Percentiles rank a stretch among this genome's conserved stretches.
Conservation (phyloP, 2,329 filamentous ascomycete species). For the Aulographum hederae region DNA sequence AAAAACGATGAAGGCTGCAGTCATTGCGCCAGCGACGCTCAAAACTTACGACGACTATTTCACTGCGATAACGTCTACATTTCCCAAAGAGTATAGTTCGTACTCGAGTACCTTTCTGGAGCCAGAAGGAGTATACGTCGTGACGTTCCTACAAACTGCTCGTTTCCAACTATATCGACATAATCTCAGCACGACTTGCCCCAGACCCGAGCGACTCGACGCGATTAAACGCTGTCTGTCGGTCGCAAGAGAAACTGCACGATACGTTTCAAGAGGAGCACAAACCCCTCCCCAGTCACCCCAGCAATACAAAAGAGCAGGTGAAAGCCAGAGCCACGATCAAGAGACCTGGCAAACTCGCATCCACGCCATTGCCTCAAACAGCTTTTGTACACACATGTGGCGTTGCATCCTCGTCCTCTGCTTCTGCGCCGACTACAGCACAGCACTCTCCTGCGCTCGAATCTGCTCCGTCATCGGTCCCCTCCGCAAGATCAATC, state of each 20-base stretch:
- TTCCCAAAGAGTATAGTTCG: constrained; percentile 57
- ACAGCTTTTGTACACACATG: constrained; percentile 63
- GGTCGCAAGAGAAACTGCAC: constrained; percentile 61
- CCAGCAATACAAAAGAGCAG: no score
- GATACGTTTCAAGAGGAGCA: constrained; percentile 51
- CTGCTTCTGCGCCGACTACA: constrained; percentile 54
- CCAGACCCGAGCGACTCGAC: constrained; percentile 42
- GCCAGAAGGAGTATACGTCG: constrained; percentile 53
- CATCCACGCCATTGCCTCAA: constrained; percentile 49
- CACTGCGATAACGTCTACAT: constrained; percentile 51
- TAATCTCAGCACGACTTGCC: constrained; percentile 60
- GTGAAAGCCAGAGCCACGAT: no score
- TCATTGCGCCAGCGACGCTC: constrained; percentile 48
- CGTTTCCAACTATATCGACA: constrained; percentile 78
- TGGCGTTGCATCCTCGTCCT: constrained; percentile 76
- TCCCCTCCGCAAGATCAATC: constrained; percentile 51
- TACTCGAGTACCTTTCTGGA: constrained; percentile 50
- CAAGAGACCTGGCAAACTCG: constrained; percentile 33
- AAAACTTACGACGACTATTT: constrained; percentile 73
- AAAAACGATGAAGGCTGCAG: constrained; percentile 48
- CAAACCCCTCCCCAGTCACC: constrained; percentile 19
- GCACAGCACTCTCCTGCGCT: constrained; percentile 54
- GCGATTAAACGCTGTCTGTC: constrained; percentile 63
- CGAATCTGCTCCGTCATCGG: constrained; percentile 54
- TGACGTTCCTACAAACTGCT: constrained; percentile 64